Base-by-base conservation (phyloP, 768 basidiomycete genomes). In the Tephrocybe rancida region DNA sequence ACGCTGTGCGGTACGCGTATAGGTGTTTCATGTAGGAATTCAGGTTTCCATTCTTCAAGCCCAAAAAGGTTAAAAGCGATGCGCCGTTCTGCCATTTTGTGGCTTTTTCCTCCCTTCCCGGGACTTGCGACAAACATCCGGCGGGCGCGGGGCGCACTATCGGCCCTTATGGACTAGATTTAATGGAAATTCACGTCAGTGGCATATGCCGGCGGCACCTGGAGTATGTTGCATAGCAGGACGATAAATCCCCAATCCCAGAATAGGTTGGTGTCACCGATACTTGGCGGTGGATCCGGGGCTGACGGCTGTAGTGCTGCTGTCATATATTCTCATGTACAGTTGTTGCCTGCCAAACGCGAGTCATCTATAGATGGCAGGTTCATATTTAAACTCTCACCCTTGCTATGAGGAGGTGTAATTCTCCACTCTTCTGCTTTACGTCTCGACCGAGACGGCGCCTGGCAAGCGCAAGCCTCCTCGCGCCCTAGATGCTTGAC, bases 401-500 rank as follows among this genome's bases (percentile, higher is more conserved):
- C 16, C 16, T 10, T 27, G 37, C 13, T 22, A 22, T 22, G 19
- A 37, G 24, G 22, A 21, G 9, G 22, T 19, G 1, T 26, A 27
- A 24, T 47, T 24, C 30, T 19, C 30, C 27, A 18, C 19, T 27
- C 13, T 35, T 27, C 34, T 51, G 25, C 25, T 34, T 34, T 30
- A 35, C 30, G 32, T 46, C 38, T 16, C n/a, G 9, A 26, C 38
- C 22, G 18, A 34, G 14, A 47, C 54, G 44, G 32, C 43, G 48
- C 32, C 45, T 47, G 19, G 41, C 32, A 39, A 48, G 52, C 38
- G 45, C 34, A 41, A 38, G 46, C 32, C 24, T 21, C 38, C 30
- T 21, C 39, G 22, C 53, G 22, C 46, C 39, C 34, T 48, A 26
- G 29, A 64, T 59, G 64, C 44, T 55, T 41, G 60, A 65, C 53